Evolutionary conservation across 345 rosid genomes (phyloP).

Genomic region (Rhizophora apiculata): DNA sequence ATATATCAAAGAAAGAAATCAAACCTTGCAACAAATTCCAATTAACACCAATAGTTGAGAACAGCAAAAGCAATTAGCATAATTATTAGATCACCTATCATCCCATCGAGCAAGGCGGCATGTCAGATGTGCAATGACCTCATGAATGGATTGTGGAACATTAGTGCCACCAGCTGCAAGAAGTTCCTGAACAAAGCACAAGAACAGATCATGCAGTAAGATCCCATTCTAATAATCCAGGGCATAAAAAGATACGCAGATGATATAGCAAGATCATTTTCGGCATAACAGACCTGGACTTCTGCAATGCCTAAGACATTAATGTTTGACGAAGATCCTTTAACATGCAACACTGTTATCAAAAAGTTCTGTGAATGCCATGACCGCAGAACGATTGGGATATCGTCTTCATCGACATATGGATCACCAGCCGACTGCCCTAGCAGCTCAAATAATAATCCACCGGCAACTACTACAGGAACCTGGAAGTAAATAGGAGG

Average conservation of each 20-base stretch:
- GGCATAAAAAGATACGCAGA: conserved; percentile 6
- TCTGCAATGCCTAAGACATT: conserved; percentile 81
- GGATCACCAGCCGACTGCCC: conserved; percentile 99
- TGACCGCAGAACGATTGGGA: conserved; percentile 79
- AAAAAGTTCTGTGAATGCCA: conserved; percentile 96
- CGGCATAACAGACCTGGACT: conserved; percentile 63
- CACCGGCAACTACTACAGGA: conserved; percentile 97
- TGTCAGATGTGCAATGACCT: conserved; percentile 74
- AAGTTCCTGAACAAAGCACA: conserved; percentile 55
- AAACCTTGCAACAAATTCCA: no score
- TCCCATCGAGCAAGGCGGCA: conserved; percentile 88
- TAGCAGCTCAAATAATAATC: conserved; percentile 86
- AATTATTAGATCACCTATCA: conserved; percentile 55
- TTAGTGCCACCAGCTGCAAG: conserved; percentile 78
- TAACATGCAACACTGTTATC: conserved; percentile 72
- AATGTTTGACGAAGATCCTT: conserved; percentile 48
- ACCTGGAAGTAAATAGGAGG: conserved; percentile 39
- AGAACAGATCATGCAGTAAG: conserved; percentile 9
- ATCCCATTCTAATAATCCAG: not conserved
- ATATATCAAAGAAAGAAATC: no score
- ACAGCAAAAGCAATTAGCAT: no score
- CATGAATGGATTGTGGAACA: conserved; percentile 81
- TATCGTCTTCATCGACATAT: conserved; percentile 78
- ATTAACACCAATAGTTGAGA: no score
- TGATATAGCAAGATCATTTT: not conserved